Evolutionary conservation across 768 basidiomycete species (phyloP).

Genomic region (Tubosaeta sp.): DNA sequence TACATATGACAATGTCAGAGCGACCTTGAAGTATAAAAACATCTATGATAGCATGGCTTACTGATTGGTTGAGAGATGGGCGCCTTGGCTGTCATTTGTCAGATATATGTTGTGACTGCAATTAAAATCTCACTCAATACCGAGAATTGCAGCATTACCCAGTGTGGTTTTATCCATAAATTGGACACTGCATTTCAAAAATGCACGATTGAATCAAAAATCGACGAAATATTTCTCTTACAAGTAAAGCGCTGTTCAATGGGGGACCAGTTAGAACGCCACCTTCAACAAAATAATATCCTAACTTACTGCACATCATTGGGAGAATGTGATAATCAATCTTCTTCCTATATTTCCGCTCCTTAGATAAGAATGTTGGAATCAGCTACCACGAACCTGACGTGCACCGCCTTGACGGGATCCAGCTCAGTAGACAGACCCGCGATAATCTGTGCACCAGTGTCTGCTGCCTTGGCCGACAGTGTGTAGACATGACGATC

Average conservation of each 20-base stretch:
- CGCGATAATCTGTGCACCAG: conserved; percentile 54
- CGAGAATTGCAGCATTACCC: conserved; percentile 63
- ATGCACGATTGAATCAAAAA: neutral
- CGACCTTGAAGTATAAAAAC: neutral
- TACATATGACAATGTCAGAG: conserved; percentile 17
- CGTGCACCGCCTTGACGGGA: conserved; percentile 45
- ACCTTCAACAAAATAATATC: neutral
- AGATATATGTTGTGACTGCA: neutral
- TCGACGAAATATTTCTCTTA: conserved; percentile 13
- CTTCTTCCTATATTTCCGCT: conserved; percentile 39
- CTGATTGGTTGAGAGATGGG: conserved; percentile 64
- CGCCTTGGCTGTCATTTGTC: conserved; percentile 41
- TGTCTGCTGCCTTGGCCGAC: conserved; percentile 51
- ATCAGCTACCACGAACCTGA: conserved; percentile 37
- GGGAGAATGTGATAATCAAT: conserved; percentile 67
- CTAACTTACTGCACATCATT: conserved; percentile 63
- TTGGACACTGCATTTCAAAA: conserved; percentile 49
- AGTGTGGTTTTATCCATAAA: conserved; percentile 77
- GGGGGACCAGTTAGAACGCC: neutral
- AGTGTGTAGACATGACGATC: conserved; percentile 19
- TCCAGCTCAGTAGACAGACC: conserved; percentile 43
- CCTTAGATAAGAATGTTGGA: neutral
- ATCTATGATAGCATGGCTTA: conserved; percentile 26
- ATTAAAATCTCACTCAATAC: conserved; percentile 48
- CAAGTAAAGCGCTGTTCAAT: conserved; percentile 50